These are phyloP conservation scores for Styphnolobium japonicum DNA, from an alignment of 306 rosid genomes.

Conservation along the genomic window DNA sequence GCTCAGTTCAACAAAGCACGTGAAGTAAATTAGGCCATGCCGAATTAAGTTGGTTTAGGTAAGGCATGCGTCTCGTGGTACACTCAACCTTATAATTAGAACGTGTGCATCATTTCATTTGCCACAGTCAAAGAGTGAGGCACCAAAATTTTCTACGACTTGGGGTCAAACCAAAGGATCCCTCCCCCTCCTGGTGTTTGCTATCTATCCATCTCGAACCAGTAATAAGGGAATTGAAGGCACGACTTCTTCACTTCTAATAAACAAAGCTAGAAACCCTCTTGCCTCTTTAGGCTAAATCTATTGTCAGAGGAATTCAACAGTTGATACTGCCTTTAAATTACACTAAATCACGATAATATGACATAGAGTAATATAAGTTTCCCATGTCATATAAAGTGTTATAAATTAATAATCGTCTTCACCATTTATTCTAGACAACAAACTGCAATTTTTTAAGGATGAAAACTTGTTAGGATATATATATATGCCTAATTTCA, in stretches of 20 bases:
- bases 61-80: constrained; percentile 23
- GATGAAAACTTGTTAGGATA: too few species aligned
- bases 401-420: too few species aligned
- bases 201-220: neutral
- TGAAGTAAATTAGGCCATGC: neutral
- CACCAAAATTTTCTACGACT: neutral
- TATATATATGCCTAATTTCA: too few species aligned
- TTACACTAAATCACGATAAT: too few species aligned
- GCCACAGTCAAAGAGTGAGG: neutral
- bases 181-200: neutral
- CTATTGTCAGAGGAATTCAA: too few species aligned
- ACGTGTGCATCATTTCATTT: neutral
- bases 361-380: too few species aligned
- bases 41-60: neutral
- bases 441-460: too few species aligned
- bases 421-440: too few species aligned
- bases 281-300: too few species aligned
- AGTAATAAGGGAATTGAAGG: too few species aligned
- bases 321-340: too few species aligned
- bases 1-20: neutral
- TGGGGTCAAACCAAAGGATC: neutral
- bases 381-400: too few species aligned
- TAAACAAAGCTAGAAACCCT: neutral
- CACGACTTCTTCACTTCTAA: neutral
- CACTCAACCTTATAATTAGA: constrained; percentile 13